phyloP scores from a whole-genome alignment of 257 asterid genomes.

The Solanum peruvianum region DNA sequence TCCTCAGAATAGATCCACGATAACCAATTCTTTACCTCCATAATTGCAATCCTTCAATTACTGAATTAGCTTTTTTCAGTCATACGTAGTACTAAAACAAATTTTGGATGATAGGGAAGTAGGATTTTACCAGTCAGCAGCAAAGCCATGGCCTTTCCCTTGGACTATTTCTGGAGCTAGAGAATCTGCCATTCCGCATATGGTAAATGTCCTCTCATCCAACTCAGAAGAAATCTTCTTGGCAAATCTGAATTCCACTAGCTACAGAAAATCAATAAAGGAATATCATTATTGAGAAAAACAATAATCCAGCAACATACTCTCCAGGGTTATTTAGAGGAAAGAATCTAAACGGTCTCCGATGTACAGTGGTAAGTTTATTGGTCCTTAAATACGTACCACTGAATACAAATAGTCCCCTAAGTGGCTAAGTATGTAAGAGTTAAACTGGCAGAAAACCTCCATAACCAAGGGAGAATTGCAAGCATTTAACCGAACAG shows the following conservation, averaged over 20 bases:
- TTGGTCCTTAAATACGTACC: not conserved
- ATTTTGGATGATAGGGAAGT: not conserved
- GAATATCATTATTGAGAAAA: conserved; percentile 6
- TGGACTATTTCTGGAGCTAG: conserved; percentile 91
- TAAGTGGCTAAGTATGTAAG: not conserved
- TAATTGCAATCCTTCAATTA: not conserved
- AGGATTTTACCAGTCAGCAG: conserved; percentile 73
- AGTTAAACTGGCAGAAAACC: not conserved
- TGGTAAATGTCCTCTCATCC: conserved; percentile 63
- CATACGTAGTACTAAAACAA: not conserved
- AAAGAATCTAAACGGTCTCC: not conserved
- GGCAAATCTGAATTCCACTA: conserved; percentile 92
- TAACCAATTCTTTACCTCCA: not conserved
- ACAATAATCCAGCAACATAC: not conserved
- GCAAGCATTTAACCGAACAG: not conserved
- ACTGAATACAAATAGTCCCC: not conserved
- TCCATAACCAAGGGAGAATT: not conserved
- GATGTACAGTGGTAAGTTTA: not conserved
- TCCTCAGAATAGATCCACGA: not conserved
- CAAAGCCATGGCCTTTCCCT: conserved; percentile 91
- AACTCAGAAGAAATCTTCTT: conserved; percentile 53
- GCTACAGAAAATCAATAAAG: conserved; percentile 36
- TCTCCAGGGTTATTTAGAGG: not conserved
- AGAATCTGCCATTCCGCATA: conserved; percentile 81
- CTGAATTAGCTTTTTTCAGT: not conserved